Evolutionary conservation across 345 rosid species (phyloP).

Genomic region (Bruguiera sexangula): DNA sequence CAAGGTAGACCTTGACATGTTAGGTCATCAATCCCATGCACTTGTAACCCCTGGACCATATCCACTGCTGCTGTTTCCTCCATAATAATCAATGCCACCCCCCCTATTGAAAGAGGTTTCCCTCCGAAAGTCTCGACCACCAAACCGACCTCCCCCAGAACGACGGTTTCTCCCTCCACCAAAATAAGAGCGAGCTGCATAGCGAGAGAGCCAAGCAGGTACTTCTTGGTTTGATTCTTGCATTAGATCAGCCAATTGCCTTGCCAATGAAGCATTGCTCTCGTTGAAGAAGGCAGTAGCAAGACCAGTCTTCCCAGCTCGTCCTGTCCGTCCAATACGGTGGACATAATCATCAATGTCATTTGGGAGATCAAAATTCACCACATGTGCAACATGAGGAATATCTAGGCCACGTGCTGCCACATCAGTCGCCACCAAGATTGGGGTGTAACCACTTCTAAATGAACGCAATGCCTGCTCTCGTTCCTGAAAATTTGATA

Average conservation of each 20-base stretch:
- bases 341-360: conserved; percentile 98
- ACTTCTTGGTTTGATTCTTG: conserved; percentile 35
- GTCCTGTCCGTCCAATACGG: conserved; percentile 93
- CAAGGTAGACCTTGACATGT: conserved; percentile 7
- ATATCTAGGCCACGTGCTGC: conserved; percentile 97
- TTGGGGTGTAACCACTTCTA: conserved; percentile 89
- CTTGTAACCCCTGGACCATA: conserved; percentile 24
- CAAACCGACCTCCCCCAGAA: conserved; percentile 24
- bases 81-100: conserved; percentile 36
- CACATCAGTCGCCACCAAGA: conserved; percentile 95
- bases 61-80: conserved; percentile 29
- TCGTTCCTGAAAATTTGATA: conserved; percentile 63
- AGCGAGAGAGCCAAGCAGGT: conserved; percentile 31
- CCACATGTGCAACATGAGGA: conserved; percentile 93
- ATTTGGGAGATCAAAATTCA: conserved; percentile 94
- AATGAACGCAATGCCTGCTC: conserved; percentile 83
- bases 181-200: conserved; percentile 17
- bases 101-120: conserved; percentile 27
- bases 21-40: conserved; percentile 31
- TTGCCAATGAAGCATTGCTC: conserved; percentile 23
- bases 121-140: conserved; percentile 28
- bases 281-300: conserved; percentile 48
- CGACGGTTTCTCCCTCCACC: conserved; percentile 26
- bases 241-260: conserved; percentile 28
- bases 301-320: conserved; percentile 90